A percentile compares a stretch with the other conserved stretches of the same genome.
phyloP scores from a whole-genome alignment of 1,284 basidiomycete genomes.

The Trichosporon asahii region DNA sequence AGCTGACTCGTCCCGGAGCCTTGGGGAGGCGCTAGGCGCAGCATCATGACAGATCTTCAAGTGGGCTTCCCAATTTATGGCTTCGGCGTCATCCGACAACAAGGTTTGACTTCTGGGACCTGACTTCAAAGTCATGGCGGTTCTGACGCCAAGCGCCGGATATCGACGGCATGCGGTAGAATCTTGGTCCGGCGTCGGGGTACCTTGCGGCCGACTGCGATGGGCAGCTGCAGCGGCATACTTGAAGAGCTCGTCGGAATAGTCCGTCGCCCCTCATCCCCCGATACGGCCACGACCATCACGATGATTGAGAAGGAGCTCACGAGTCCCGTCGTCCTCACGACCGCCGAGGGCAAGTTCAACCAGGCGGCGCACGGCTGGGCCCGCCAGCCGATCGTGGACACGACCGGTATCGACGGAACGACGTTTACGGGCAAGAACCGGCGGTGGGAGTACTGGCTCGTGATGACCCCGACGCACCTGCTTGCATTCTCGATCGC shows the following conservation, averaged over 20 bases:
- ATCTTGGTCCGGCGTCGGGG: not conserved
- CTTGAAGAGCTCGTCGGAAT: not conserved
- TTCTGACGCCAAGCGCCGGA: not conserved
- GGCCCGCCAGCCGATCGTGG: constrained; percentile 17
- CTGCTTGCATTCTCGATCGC: constrained; percentile 13
- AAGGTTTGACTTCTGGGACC: not conserved
- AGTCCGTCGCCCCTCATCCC: not conserved
- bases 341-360: constrained; percentile 12
- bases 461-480: constrained; percentile 20
- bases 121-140: not conserved
- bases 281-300: not conserved
- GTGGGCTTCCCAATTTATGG: not conserved
- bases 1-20: not conserved
- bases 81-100: not conserved
- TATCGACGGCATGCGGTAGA: not conserved
- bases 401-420: constrained; percentile 15
- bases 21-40: not conserved
- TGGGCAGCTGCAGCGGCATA: not conserved
- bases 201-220: not conserved
- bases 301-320: constrained; percentile 15
- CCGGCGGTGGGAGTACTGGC: constrained; percentile 26
- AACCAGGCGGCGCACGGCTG: constrained; percentile 21
- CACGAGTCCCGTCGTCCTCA: constrained; percentile 15
- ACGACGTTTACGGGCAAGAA: constrained; percentile 9
- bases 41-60: not conserved